These are phyloP conservation scores for Rostrohypoxylon terebratum DNA, from an alignment of 495 filamentous ascomycete genomes.

Conservation along the genomic window DNA sequence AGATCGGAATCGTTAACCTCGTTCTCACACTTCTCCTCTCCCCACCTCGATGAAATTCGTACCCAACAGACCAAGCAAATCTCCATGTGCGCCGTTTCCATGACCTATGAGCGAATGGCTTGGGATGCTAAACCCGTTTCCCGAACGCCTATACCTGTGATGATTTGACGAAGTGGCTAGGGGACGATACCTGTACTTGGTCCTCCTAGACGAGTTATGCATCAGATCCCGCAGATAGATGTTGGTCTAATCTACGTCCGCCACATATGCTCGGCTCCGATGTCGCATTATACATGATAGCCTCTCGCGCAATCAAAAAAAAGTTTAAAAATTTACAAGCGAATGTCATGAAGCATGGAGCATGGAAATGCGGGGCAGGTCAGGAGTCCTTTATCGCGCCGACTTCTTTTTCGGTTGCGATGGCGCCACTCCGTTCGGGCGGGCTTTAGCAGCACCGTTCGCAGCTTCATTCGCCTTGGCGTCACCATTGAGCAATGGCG, in stretches of 20 bases:
- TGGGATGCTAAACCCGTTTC: slow-evolving; percentile 33
- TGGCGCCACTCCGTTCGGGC: slow-evolving; percentile 40
- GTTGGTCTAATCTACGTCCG: slow-evolving; percentile 19
- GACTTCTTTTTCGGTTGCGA: slow-evolving; percentile 35
- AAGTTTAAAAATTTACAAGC: slow-evolving; percentile 32
- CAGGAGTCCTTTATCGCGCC: slow-evolving; percentile 23
- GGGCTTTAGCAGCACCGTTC: slow-evolving; percentile 39
- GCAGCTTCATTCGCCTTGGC: slow-evolving; percentile 32
- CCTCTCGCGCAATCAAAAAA: slow-evolving; percentile 10
- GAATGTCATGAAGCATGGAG: slow-evolving; percentile 36
- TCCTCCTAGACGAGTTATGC: background rate
- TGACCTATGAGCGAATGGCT: slow-evolving; percentile 40
- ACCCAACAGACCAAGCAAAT: slow-evolving; percentile 36
- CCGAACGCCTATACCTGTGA: slow-evolving; percentile 43
- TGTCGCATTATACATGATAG: slow-evolving; percentile 36
- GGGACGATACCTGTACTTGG: slow-evolving; percentile 1
- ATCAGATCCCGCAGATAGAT: background rate
- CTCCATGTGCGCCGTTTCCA: slow-evolving; percentile 27
- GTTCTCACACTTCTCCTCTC: slow-evolving; percentile 10
- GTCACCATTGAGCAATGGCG: slow-evolving; percentile 42
- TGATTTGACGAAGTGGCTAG: slow-evolving; percentile 12
- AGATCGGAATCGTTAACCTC: slow-evolving; percentile 1
- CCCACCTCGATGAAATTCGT: background rate
- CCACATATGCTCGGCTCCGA: slow-evolving; percentile 31
- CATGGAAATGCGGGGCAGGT: slow-evolving; percentile 9